These are phyloP conservation scores for Erythrophleum fordii DNA, from an alignment of 306 rosid genomes.

Conservation along the genomic window DNA sequence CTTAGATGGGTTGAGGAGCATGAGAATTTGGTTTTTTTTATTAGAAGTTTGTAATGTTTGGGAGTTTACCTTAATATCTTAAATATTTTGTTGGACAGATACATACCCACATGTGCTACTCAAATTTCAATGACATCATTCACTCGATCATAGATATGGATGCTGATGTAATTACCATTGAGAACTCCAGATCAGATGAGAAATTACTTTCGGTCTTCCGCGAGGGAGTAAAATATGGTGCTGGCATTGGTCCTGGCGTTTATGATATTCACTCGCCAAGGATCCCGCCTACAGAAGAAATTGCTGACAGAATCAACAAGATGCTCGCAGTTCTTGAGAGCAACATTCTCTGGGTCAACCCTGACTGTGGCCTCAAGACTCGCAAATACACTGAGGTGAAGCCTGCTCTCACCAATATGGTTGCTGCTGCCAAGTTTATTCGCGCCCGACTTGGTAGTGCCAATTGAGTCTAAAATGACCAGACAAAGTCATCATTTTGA, in stretches of 20 bases:
- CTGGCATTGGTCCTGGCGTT: conserved; percentile 68
- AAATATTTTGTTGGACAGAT: conserved; percentile 43
- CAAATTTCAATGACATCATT: conserved; percentile 67
- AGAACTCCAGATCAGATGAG: conserved; percentile 69
- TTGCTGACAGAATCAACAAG: conserved; percentile 60
- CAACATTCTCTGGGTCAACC: conserved; percentile 70
- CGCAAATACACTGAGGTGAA: conserved; percentile 61
- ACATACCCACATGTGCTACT: conserved; percentile 79
- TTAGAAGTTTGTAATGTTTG: background rate
- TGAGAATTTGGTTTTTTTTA: background rate
- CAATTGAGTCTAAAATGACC: conserved; percentile 41
- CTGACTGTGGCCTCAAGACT: conserved; percentile 74
- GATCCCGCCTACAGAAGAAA: conserved; percentile 58
- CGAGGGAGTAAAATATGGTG: conserved; percentile 66
- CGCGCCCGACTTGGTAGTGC: conserved; percentile 48
- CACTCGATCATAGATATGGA: conserved; percentile 76
- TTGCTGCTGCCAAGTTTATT: conserved; percentile 65
- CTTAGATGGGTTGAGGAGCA: background rate
- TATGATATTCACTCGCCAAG: conserved; percentile 74
- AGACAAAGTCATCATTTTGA: background rate
- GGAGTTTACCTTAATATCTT: background rate
- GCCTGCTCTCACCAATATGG: conserved; percentile 66
- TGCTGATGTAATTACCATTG: conserved; percentile 65
- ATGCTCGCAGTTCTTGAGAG: conserved; percentile 63
- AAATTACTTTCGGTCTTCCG: conserved; percentile 69